Conservation (phyloP, 352 stramenopile genomes). For the Bremia lactucae region DNA sequence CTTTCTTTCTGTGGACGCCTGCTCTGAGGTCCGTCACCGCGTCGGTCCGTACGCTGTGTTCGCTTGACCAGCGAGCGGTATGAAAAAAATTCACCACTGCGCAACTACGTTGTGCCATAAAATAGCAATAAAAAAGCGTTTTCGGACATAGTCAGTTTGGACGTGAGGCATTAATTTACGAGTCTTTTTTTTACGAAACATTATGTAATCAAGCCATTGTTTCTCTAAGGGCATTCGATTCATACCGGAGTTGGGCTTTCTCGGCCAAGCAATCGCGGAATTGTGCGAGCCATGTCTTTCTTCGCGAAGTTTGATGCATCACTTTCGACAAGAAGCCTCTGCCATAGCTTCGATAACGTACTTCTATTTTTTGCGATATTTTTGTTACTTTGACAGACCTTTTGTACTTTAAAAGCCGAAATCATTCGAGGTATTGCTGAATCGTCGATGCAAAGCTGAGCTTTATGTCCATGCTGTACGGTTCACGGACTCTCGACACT, state of each 20-base stretch:
- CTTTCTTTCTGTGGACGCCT: background rate
- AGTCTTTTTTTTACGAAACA: too few relatives aligned
- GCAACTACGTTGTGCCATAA: constrained; percentile 4
- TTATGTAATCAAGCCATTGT: too few relatives aligned
- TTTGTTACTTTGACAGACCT: background rate
- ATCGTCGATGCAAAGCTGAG: background rate
- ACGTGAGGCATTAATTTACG: too few relatives aligned
- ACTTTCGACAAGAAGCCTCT: too few relatives aligned
- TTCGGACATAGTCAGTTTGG: too few relatives aligned
- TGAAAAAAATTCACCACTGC: constrained; percentile 8
- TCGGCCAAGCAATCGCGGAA: too few relatives aligned
- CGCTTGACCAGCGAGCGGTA: constrained; percentile 19
- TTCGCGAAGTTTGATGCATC: too few relatives aligned
- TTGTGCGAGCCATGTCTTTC: too few relatives aligned
- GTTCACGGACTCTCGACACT: constrained; percentile 7
- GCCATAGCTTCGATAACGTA: too few relatives aligned
- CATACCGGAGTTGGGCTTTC: too few relatives aligned
- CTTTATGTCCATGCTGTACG: constrained; percentile 10
- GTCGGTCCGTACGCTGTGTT: constrained; percentile 1
- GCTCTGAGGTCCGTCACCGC: constrained; percentile 5
- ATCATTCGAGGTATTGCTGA: background rate
- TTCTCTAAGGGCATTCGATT: too few relatives aligned
- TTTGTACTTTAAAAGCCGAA: background rate
- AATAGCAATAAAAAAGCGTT: too few relatives aligned
- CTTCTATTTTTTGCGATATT: background rate